Conservation (phyloP, 129 eudicot species). For the Flaveria linearis region DNA sequence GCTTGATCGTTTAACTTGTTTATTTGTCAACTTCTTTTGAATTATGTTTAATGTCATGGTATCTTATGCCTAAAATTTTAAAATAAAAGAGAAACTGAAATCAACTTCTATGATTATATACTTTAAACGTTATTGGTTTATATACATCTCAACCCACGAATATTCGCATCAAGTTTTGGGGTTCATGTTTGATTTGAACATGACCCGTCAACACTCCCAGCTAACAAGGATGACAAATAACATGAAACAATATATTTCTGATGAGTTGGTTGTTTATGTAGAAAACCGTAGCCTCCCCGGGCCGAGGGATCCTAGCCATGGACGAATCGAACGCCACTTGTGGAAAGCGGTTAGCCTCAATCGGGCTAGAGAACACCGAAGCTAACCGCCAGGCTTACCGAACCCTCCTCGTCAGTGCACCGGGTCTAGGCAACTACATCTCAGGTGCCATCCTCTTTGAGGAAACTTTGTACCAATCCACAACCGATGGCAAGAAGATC, state of each 20-base stretch:
- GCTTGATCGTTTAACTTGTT: neutral
- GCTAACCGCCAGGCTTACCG: slow-evolving; percentile 81
- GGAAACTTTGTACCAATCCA: slow-evolving; percentile 72
- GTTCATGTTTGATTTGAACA: neutral
- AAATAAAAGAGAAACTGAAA: neutral
- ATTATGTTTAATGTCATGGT: neutral
- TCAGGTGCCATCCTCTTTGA: slow-evolving; percentile 80
- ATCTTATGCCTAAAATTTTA: neutral
- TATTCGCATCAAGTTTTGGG: neutral
- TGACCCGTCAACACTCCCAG: neutral
- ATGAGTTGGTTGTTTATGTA: slow-evolving; percentile 27
- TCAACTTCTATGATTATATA: neutral
- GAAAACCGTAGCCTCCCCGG: slow-evolving; percentile 72
- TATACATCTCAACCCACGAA: neutral
- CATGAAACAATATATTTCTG: slow-evolving; percentile 5
- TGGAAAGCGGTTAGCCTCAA: slow-evolving; percentile 72
- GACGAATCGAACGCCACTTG: slow-evolving; percentile 82
- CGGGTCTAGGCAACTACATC: slow-evolving; percentile 69
- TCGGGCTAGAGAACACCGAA: slow-evolving; percentile 73
- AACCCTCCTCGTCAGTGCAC: slow-evolving; percentile 62
- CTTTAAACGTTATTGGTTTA: neutral
- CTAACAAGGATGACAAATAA: neutral
- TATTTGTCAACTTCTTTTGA: neutral
- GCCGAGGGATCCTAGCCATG: slow-evolving; percentile 84
- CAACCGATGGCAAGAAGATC: slow-evolving; percentile 62